Evolutionary conservation across 2,329 filamentous ascomycete species (phyloP).

Genomic region (Dothistroma septosporum): DNA sequence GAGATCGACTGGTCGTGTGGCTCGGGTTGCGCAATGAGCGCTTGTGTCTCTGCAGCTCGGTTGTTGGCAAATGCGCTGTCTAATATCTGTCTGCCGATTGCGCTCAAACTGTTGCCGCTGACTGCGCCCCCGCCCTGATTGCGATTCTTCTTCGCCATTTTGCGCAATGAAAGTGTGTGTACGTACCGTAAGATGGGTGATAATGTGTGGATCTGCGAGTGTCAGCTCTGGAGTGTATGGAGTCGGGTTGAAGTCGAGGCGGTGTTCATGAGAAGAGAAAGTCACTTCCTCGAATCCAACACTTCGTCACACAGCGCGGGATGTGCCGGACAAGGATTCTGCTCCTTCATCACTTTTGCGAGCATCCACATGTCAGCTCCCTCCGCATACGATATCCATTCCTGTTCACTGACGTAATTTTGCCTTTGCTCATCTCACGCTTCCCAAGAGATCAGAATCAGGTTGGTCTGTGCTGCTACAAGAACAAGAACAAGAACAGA

Average conservation of each 20-base stretch:
- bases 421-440: background rate
- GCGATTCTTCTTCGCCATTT: background rate
- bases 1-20: background rate
- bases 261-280: background rate
- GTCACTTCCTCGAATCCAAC: background rate
- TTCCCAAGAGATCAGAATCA: background rate
- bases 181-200: constrained; percentile 1
- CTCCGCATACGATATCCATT: background rate
- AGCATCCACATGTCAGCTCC: background rate
- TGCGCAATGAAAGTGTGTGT: background rate
- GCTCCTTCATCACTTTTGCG: background rate
- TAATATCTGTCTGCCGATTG: background rate
- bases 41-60: background rate
- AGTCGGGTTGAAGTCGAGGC: background rate
- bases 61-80: constrained; percentile 1
- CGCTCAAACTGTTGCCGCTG: background rate
- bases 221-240: background rate
- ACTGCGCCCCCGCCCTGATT: background rate
- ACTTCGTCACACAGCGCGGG: background rate
- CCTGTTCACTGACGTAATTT: background rate
- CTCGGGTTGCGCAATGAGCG: background rate
- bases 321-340: background rate
- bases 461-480: background rate
- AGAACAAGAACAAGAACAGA: too few relatives aligned
- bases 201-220: background rate